Conservation (phyloP, 2,329 filamentous ascomycete genomes). For the Saccharata proteae region DNA sequence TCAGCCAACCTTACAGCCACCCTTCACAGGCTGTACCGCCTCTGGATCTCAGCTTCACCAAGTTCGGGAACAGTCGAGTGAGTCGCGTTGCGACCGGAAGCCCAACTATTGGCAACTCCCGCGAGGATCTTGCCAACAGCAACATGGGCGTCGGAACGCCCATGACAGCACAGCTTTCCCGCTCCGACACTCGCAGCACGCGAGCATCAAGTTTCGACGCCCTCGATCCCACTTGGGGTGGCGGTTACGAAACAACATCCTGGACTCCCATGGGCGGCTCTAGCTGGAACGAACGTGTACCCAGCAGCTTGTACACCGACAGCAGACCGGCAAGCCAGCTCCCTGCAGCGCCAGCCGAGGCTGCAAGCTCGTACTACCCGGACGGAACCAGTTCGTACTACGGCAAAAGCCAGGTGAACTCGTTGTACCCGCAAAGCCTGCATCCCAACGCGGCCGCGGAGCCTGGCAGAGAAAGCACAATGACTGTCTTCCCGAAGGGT, state of each 20-base stretch:
- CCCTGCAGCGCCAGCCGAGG: conserved; percentile 37
- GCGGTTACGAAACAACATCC: conserved; percentile 20
- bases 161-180: conserved; percentile 26
- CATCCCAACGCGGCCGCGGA: conserved; percentile 11
- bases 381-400: conserved; percentile 23
- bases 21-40: conserved; percentile 61
- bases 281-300: conserved; percentile 18
- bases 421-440: conserved; percentile 11
- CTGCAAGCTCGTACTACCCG: conserved; percentile 36
- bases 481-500: conserved; percentile 26
- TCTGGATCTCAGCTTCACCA: conserved; percentile 43
- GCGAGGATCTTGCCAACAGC: conserved; percentile 25
- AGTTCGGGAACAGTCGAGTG: conserved; percentile 47
- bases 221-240: too few species aligned
- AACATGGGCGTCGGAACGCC: conserved; percentile 13
- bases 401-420: conserved; percentile 31
- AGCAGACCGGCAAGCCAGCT: conserved; percentile 34
- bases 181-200: conserved; percentile 23
- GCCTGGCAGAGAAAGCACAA: conserved; percentile 19
- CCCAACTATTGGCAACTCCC: conserved; percentile 53
- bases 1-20: too few species aligned
- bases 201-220: conserved; percentile 18
- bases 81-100: conserved; percentile 57
- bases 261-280: conserved; percentile 24
- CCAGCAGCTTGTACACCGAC: conserved; percentile 33